Conservation (phyloP, 805 yeast genomes). For the Lipomyces starkeyi region DNA sequence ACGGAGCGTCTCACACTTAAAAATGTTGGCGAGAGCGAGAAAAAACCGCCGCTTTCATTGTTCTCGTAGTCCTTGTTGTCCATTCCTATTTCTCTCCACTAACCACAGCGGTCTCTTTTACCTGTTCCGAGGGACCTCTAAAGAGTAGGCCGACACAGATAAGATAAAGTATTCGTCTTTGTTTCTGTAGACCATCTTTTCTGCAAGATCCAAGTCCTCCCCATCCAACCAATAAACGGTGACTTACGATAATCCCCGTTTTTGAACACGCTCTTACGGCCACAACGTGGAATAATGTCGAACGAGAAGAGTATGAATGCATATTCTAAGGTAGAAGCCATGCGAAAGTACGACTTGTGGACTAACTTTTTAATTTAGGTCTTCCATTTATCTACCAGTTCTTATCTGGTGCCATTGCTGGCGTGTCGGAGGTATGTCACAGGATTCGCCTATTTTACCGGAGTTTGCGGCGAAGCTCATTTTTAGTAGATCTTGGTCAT, state of each 20-base stretch:
- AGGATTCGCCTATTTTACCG: not conserved
- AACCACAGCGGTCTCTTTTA: too few species aligned
- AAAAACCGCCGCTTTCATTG: too few species aligned
- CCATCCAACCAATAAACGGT: not conserved
- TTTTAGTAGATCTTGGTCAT: constrained; percentile 64
- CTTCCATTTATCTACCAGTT: constrained; percentile 93
- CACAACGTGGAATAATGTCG: constrained; percentile 16
- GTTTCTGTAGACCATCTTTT: not conserved
- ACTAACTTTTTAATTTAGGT: constrained; percentile 15
- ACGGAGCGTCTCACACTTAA: too few species aligned
- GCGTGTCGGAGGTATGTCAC: constrained; percentile 75
- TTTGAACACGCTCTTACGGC: not conserved
- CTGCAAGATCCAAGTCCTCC: not conserved
- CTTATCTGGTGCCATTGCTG: constrained; percentile 92
- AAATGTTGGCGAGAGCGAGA: too few species aligned
- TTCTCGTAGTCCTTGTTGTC: too few species aligned
- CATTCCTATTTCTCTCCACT: too few species aligned
- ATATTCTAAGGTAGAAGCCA: not conserved
- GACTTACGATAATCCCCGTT: not conserved
- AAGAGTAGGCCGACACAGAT: too few species aligned
- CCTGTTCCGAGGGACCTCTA: too few species aligned
- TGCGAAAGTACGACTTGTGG: not conserved
- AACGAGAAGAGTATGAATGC: constrained; percentile 29
- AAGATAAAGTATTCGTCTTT: too few species aligned
- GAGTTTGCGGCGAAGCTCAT: not conserved